Evolutionary conservation across 2,329 filamentous ascomycete genomes (phyloP), one percentile per base, ranked within the genome.

Genomic region (Alternaria tenuissima): DNA sequence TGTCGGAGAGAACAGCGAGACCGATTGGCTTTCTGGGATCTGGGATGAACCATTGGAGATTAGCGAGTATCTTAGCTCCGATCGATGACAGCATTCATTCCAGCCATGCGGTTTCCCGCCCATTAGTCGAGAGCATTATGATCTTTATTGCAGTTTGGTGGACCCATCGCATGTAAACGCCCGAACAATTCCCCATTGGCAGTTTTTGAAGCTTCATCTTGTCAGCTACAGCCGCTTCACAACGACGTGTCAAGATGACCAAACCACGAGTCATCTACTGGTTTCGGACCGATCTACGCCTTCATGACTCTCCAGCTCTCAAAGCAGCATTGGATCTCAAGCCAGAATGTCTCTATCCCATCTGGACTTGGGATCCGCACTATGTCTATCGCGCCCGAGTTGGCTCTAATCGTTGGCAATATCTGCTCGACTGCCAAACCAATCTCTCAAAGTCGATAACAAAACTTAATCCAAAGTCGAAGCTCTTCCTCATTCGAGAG

Each of bases 331-430:
- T 94, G 7, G 88, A 90, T 59, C 82, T 93, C 7, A 82, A 90
- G 0, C 89, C 91, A 1, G 85, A 85, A 53, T 87, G 85, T 20
- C 80, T 94, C 26, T 93, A 89, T 81, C 91, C 90, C 1, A 85
- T 93, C 46, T 94, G 91, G 84, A 92, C 89, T 1, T 94, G 90
- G 89, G 91, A 93, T 73, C 90, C 90, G 57, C 89, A 93, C 74
- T 93, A 93, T 73, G 89, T 93, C 26, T 93, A 92, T 73, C 85
- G 85, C 32, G 87, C 88, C 1, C 85, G 90, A 58, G 90, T 89
- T 5, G 89, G 89, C 0, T 81, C 87, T 8, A 94, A 94, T 70
- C 82, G 91, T 66, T 93, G 90, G 89, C 88, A 91, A 68, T 93
- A 57, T 61, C 88, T 88, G 20, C 83, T 93, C 24, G 91, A 93